A percentile compares a stretch with the other conserved stretches of the same genome.
Evolutionary conservation across 306 rosid genomes (phyloP).

Genomic region (Rosa lucieae): DNA sequence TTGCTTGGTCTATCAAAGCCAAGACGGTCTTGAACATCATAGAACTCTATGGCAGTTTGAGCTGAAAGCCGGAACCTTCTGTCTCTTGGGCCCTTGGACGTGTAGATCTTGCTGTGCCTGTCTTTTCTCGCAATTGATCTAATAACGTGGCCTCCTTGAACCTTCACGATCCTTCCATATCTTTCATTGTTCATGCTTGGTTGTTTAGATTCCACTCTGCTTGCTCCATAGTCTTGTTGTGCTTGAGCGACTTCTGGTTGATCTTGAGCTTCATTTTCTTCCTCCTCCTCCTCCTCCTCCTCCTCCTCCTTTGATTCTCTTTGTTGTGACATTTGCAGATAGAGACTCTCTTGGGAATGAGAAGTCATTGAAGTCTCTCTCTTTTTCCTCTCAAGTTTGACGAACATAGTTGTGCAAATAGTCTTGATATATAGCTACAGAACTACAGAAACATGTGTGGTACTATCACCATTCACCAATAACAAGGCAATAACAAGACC

Average conservation of each 20-base stretch:
- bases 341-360: neutral
- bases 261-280: slow-evolving; percentile 4
- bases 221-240: neutral
- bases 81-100: slow-evolving; percentile 30
- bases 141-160: slow-evolving; percentile 21
- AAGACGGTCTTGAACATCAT: slow-evolving; percentile 37
- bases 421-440: neutral
- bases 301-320: slow-evolving; percentile 6
- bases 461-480: neutral
- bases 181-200: neutral
- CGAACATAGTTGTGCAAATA: neutral
- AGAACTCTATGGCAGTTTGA: slow-evolving; percentile 28
- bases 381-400: neutral
- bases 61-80: slow-evolving; percentile 31
- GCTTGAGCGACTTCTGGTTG: slow-evolving; percentile 8
- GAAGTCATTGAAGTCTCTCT: neutral
- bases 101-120: slow-evolving; percentile 29
- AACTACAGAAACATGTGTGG: neutral
- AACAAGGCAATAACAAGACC: neutral
- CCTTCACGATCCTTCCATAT: slow-evolving; percentile 11
- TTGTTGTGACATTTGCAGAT: neutral
- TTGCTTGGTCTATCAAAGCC: slow-evolving; percentile 27
- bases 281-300: slow-evolving; percentile 1
- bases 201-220: neutral
- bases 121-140: slow-evolving; percentile 13